Base-by-base conservation (phyloP, 805 yeast genomes). In the Maudiozyma turicensis region DNA sequence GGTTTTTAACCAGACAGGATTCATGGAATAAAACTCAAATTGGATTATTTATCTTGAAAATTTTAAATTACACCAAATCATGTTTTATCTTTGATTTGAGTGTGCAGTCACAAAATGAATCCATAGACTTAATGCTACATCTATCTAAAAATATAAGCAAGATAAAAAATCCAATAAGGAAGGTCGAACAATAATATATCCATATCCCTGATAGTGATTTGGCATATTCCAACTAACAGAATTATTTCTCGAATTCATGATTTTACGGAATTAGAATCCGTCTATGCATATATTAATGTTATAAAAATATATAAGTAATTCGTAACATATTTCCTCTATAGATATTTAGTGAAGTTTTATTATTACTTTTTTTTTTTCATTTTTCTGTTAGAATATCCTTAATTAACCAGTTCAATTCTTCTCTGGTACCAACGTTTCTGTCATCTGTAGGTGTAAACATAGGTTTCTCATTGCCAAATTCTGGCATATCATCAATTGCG, bases 331-430 rank as follows among this genome's bases (percentile, higher is more conserved):
- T 15, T 14, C 40, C 28, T 37, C 37, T 40, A 7, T 10, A 31
- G 10, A n/a, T 31, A n/a, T 33, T 33, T 33, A 33, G 2, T 11
- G 6, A 11, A 33, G 10, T 33, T 33, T 33, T 33, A 44, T n/a
- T n/a, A 13, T 7, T 9, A 14, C n/a, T 14, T n/a, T 13, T 35
- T 33, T 11, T 3, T 44, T 10, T 7, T 54, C 49, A 62, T 46
- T 59, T 62, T 44, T 64, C 63, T 10, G 76, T 68, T n/a, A 81
- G 65, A 47, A 84, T 73, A 56, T 83, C 90, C 64, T 80, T 82
- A 37, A 85, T 72, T 47, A 84, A 68, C 86, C 87, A 80, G 55
- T 80, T 78, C 53, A 85, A 67, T 59, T 85, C 95, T 48, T 82
- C 84, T 35, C 78, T 75, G 0, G 81, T 72, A 6, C 86, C 86